Evolutionary conservation across 2,329 filamentous ascomycete genomes (phyloP), one percentile per base, ranked within the genome.

Genomic region (Setomelanomma holmii): DNA sequence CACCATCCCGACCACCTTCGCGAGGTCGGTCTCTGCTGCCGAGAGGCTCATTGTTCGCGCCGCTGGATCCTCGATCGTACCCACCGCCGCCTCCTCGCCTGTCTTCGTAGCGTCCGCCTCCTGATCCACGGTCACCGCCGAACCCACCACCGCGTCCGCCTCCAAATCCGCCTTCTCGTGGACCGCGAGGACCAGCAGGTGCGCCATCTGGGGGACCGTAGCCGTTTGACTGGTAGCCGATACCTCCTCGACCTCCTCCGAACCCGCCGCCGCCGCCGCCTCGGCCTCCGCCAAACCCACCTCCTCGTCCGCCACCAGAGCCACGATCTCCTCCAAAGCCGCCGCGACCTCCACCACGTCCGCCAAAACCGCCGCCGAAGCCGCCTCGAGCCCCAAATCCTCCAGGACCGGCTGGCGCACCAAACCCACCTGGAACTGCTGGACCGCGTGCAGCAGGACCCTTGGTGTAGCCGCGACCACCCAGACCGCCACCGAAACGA

Each of bases 391-490:
- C 83, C 19, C 83, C 70, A 22, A 72, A 71, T 27, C 74, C 73
- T 21, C 77, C 84, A 43, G 82, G 83, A 19, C 84, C 83, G 43
- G 79, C 77, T 20, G 83, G 81, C 38, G 82, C 77, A 36, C 79
- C 80, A 56, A 84, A 85, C 12, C 79, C 81, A 40, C 84, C 84
- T 17, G 83, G 82, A n/a, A 83, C 89, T 58, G 83, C 81, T 40
- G 91, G 91, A 45, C 90, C 86, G 46, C 91, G 86, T 30, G 89
- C 82, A 44, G 89, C 84, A 60, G 86, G 82, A 14, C 88, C 86
- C 76, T 93, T 96, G 51, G 93, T 98, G 76, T 98, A 98, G 60
- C 91, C 90, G 67, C 95, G 88, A 40, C 93, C 93, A 57, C 95
- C 95, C 2, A 97, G 85, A 40, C 95, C 95, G 61, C 95, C 95